phyloP scores from a whole-genome alignment of 805 yeast species.

The Suhomyces canberraensis region DNA sequence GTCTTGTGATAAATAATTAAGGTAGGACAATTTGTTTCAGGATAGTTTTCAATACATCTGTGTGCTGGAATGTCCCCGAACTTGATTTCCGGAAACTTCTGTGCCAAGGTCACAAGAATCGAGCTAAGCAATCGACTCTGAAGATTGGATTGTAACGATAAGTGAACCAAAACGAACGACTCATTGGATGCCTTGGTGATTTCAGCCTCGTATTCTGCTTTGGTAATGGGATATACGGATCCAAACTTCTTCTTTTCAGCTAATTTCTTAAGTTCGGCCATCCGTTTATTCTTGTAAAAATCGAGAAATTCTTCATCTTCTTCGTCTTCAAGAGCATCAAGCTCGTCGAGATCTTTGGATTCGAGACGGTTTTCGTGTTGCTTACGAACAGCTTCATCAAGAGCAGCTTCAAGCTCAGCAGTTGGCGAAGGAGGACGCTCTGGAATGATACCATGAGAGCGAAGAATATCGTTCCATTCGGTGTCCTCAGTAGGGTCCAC shows the following conservation, averaged over 20 bases:
- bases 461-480: constrained; percentile 95
- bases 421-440: constrained; percentile 88
- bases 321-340: constrained; percentile 85
- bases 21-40: constrained; percentile 89
- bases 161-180: constrained; percentile 70
- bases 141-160: constrained; percentile 62
- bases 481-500: constrained; percentile 96
- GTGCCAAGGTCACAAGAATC: constrained; percentile 56
- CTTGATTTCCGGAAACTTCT: constrained; percentile 74
- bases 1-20: constrained; percentile 75
- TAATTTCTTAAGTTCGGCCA: constrained; percentile 67
- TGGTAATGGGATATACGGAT: constrained; percentile 68
- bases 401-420: constrained; percentile 78
- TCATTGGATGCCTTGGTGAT: constrained; percentile 77
- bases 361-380: constrained; percentile 86
- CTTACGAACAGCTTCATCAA: constrained; percentile 72
- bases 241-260: constrained; percentile 66
- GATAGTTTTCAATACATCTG: constrained; percentile 90
- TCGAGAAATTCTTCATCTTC: constrained; percentile 90
- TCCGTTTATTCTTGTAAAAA: constrained; percentile 69
- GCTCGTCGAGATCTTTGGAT: constrained; percentile 69
- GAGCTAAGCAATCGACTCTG: constrained; percentile 72
- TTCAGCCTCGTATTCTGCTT: constrained; percentile 84
- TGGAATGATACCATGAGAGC: constrained; percentile 90
- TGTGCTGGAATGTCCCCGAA: constrained; percentile 89